Evolutionary conservation across 768 basidiomycete species (phyloP), one percentile per base, ranked within the genome.

Genomic region (Pisolithus marmoratus): DNA sequence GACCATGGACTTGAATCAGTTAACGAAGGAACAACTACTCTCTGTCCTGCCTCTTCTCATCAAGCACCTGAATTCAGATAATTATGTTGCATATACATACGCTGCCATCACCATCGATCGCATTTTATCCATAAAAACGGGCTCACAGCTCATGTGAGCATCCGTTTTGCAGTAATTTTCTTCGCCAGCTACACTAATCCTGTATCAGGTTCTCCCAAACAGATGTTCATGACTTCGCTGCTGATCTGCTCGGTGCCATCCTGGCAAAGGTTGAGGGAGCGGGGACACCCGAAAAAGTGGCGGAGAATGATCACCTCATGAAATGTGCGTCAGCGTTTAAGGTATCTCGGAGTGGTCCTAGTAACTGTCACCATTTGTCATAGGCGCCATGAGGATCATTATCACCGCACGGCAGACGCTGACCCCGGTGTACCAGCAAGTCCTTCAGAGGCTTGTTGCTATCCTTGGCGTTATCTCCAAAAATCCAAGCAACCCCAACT

Each of bases 41-140:
- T 85, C 90, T 2, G 95, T 98, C 20, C 72, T 98, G 1, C 96
- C 95, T 0, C 76, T 90, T 19, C 81, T 98, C 9, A 81, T 86
- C 24, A 83, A 77, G 12, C 94, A 95, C 65, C 82, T 98, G 31
- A 72, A 75, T 5, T 91, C 90, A 19, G 73, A 78, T 48, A 92
- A 93, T 63, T 94, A 92, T 69, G 95, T 98, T 45, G 86, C 88
- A 23, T 95, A 89, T 61, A 94, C 95, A 0, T 98, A 97, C 68
- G 93, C 94, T 8, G 94, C 96, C 17, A 94, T 97, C 60, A 92
- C 94, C n/a, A 94, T 99, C 63, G 96, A 99, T 63, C 82, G 94
- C 7, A 85, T 97, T 49, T 71, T 99, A 38, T 91, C 84, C 69
- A 96, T 97, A 68, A 93, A 90, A 63, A 84, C 87, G 60, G 81